These are phyloP conservation scores for Alternaria viburni DNA, from an alignment of 2,329 filamentous ascomycete genomes.

Conservation along the genomic window DNA sequence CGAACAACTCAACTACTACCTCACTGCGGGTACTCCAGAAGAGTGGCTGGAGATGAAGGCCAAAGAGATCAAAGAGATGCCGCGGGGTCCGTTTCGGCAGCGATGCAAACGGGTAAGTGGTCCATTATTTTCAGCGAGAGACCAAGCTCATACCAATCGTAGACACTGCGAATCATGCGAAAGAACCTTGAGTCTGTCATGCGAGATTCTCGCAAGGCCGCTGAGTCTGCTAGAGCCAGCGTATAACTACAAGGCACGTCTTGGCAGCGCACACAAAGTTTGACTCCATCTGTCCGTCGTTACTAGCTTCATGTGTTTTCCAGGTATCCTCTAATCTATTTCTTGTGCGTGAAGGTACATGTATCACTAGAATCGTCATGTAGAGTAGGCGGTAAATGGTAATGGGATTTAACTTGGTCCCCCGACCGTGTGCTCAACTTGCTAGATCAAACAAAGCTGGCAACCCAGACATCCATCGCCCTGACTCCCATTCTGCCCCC, in stretches of 20 bases:
- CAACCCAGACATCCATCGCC: constrained; percentile 30
- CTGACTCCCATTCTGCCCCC: constrained; percentile 20
- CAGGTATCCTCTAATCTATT: not conserved
- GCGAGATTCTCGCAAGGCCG: not conserved
- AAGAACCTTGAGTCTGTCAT: constrained; percentile 4
- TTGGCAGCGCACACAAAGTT: not conserved
- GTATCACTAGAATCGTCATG: not conserved
- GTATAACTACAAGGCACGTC: not conserved
- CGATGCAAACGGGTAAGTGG: no score
- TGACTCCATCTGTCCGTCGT: not conserved
- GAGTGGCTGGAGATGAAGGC: no score
- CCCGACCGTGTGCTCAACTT: not conserved
- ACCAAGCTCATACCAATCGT: no score
- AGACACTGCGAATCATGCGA: constrained; percentile 8
- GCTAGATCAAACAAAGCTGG: constrained; percentile 21
- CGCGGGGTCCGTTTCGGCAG: no score
- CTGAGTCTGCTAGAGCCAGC: not conserved
- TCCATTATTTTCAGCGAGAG: no score
- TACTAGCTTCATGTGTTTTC: not conserved
- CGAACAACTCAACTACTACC: no score
- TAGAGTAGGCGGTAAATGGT: not conserved
- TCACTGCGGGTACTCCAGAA: no score
- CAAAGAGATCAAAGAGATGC: no score
- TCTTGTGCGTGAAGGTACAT: not conserved
- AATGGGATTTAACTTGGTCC: not conserved